Percentiles rank a stretch among this genome's conserved stretches.
phyloP scores from a whole-genome alignment of 257 asterid species.

The Nicotiana otophora region DNA sequence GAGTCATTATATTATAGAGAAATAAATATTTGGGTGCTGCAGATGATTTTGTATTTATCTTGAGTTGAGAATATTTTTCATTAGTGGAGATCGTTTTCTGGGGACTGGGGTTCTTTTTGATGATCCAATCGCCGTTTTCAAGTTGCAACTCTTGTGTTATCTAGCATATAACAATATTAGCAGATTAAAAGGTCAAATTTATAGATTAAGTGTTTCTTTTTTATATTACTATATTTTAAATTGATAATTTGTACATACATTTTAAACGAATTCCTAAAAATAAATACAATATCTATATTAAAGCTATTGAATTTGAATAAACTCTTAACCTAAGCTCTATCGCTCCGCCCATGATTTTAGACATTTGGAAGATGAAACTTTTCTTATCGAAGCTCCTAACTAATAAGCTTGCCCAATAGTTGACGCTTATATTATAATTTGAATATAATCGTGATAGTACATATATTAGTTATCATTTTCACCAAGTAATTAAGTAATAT shows the following conservation, averaged over 20 bases:
- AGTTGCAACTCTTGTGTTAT: neutral
- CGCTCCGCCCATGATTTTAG: neutral
- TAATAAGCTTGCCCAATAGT: neutral
- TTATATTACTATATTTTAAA: too few relatives aligned
- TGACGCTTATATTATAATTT: neutral
- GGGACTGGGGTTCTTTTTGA: neutral
- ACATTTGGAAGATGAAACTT: neutral
- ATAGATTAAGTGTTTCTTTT: too few relatives aligned
- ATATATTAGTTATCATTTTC: too few relatives aligned
- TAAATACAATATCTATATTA: too few relatives aligned
- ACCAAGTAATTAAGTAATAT: too few relatives aligned
- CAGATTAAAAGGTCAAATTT: too few relatives aligned
- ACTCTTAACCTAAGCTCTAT: too few relatives aligned
- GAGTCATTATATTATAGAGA: neutral
- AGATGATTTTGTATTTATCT: neutral
- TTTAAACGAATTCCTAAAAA: too few relatives aligned
- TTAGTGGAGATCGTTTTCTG: neutral
- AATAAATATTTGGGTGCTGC: neutral
- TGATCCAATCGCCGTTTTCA: neutral
- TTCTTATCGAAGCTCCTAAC: neutral
- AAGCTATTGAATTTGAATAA: accelerated
- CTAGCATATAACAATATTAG: neutral
- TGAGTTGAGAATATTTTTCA: neutral
- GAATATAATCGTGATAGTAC: too few relatives aligned
- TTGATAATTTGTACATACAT: too few relatives aligned